Evolutionary conservation across 257 asterid species (phyloP), one percentile per base, ranked within the genome.

Genomic region (Galeopsis tetrahit): DNA sequence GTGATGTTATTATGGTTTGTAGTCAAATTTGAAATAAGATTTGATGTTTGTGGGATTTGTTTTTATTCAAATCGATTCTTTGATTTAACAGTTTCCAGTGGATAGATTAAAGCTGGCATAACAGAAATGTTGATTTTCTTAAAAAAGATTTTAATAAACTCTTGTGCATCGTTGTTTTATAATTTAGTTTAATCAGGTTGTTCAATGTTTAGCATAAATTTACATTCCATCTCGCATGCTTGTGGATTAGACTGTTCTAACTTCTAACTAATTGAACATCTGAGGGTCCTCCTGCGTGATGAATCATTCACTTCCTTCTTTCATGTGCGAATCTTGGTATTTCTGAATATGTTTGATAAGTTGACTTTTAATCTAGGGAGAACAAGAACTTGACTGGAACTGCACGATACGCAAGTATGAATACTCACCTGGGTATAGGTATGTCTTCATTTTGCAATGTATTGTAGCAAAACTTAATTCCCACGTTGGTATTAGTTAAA

Each of bases 301-400:
- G 32, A 57, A 58, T 35, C 57, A 14, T 10, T 48, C 64, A 28
- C 10, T 35, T 36, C n/a, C 51, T 28, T 63, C 39, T 75, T 34
- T 35, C 32, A 8, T n/a, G 11, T 75, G 53, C 42, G 53, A 34
- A 38, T 6, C 2, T 42, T 49, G 48, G 49, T 36, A 40, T 63
- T 61, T 63, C 56, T 64, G 56, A 21, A 39, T 21, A 74, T 66
- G n/a, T 56, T 33, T 60, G 60, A 49, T 11, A 53, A 15, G 17
- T 55, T 70, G 31, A 38, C 40, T 70, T 57, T 63, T 63, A 59
- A 69, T 71, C 3, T 40, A 93, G 98, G 85, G 98, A 93, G 83
- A 93, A 93, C 91, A 93, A 88, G 86, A 93, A 86, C 83, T 86
- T 93, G 88, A 93, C 98, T 10, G 98, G 98, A 75, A 93, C 98